A percentile compares a stretch with the other conserved stretches of the same genome.
phyloP scores from a whole-genome alignment of 2,329 filamentous ascomycete species.

The Aplosporella prunicola region DNA sequence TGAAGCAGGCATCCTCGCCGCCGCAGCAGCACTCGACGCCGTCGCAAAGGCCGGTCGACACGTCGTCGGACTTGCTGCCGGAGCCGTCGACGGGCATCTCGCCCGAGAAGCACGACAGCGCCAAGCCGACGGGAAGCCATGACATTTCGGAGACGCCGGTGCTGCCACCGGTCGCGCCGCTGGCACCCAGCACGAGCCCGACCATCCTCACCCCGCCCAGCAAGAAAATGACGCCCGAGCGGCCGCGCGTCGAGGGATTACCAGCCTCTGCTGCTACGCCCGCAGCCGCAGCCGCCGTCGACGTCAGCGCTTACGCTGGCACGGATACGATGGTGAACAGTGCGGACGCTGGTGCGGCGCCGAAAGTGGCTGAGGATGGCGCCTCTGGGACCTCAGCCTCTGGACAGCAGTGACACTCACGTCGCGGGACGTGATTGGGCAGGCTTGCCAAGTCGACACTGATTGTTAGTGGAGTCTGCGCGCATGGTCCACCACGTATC shows the following conservation, averaged over 20 bases:
- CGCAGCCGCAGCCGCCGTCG: not conserved
- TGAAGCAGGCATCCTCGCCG: conserved; percentile 29
- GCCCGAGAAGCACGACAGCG: conserved; percentile 38
- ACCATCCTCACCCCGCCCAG: conserved; percentile 53
- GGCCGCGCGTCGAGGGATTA: conserved; percentile 6
- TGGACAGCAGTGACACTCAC: no score
- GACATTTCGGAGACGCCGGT: conserved; percentile 34
- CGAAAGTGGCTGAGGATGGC: no score
- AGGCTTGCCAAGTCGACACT: no score
- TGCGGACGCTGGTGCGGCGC: no score
- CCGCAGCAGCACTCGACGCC: conserved; percentile 23
- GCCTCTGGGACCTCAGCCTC: no score
- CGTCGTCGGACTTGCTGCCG: conserved; percentile 22
- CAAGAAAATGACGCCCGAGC: conserved; percentile 36
- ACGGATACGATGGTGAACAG: no score
- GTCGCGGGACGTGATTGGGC: no score
- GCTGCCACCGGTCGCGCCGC: conserved; percentile 47
- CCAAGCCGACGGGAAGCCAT: conserved; percentile 24
- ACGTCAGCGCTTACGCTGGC: no score
- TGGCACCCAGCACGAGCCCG: conserved; percentile 49
- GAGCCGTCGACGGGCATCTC: conserved; percentile 33
- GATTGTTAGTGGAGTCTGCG: no score
- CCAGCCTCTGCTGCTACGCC: no score
- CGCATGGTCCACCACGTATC: no score
- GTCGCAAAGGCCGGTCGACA: conserved; percentile 18